phyloP scores from a whole-genome alignment of 495 filamentous ascomycete species.

The Aspergillus ostianus region DNA sequence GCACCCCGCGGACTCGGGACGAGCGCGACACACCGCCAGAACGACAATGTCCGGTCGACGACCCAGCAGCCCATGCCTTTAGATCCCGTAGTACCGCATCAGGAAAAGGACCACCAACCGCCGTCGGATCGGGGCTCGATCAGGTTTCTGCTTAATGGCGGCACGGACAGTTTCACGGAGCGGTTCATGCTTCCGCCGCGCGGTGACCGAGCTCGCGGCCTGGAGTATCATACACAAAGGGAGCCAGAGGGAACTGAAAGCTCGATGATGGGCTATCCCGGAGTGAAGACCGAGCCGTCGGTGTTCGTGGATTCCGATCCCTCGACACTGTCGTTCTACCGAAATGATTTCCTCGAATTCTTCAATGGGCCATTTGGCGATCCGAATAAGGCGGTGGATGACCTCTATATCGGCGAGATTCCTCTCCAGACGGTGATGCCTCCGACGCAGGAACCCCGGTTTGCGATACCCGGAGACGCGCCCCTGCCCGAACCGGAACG shows the following conservation, averaged over 20 bases:
- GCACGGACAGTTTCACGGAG: conserved; percentile 47
- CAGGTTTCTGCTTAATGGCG: conserved; percentile 47
- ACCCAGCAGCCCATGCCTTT: background rate
- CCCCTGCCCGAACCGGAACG: conserved; percentile 34
- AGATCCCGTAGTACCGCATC: conserved; percentile 3
- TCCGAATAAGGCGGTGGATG: conserved; percentile 23
- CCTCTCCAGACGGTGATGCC: conserved; percentile 18
- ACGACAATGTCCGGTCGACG: background rate
- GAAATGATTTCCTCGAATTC: conserved; percentile 42
- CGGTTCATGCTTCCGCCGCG: conserved; percentile 42
- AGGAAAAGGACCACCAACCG: conserved; percentile 26
- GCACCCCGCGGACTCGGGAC: conserved; percentile 11
- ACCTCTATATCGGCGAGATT: conserved; percentile 22
- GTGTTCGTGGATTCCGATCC: conserved; percentile 29
- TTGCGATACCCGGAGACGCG: conserved; percentile 19
- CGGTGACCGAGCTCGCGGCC: conserved; percentile 36
- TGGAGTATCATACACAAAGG: conserved; percentile 33
- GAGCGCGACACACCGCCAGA: background rate
- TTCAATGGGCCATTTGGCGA: conserved; percentile 44
- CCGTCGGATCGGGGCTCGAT: conserved; percentile 47
- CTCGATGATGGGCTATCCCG: conserved; percentile 19
- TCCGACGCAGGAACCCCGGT: conserved; percentile 19
- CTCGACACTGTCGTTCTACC: conserved; percentile 32
- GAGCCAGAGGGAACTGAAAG: conserved; percentile 23
- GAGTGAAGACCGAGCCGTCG: conserved; percentile 13